Conservation (phyloP, 202 grass and related monocot species). For the Bolboschoenoplectus hybrid region DNA sequence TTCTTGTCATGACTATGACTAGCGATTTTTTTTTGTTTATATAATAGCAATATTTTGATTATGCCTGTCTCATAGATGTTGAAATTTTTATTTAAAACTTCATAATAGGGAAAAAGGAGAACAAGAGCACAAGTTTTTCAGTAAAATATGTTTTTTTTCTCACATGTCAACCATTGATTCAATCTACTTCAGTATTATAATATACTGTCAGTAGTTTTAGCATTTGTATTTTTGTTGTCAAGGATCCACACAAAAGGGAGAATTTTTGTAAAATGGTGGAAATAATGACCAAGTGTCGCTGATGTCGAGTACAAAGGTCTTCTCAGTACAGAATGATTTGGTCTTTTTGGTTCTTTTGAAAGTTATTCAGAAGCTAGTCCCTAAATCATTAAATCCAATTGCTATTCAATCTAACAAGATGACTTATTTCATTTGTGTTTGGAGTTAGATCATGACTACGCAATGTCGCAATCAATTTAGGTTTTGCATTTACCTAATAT, state of each 20-base stretch:
- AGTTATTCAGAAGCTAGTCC: background rate
- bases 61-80: background rate
- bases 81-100: background rate
- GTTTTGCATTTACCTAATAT: background rate
- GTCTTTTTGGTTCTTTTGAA: background rate
- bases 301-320: no score
- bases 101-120: background rate
- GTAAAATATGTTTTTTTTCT: background rate
- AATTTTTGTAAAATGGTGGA: background rate
- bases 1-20: background rate
- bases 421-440: background rate
- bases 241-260: background rate
- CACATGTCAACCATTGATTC: slow-evolving; percentile 3
- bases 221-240: slow-evolving; percentile 9
- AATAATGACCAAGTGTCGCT: background rate
- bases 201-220: background rate
- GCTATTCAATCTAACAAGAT: background rate
- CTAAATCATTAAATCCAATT: background rate
- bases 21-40: background rate
- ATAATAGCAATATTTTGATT: background rate
- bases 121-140: background rate
- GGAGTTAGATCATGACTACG: background rate
- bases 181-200: background rate
- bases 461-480: background rate
- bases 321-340: background rate